Base-by-base conservation (phyloP, 345 rosid species). In the Luvunga scandens region DNA sequence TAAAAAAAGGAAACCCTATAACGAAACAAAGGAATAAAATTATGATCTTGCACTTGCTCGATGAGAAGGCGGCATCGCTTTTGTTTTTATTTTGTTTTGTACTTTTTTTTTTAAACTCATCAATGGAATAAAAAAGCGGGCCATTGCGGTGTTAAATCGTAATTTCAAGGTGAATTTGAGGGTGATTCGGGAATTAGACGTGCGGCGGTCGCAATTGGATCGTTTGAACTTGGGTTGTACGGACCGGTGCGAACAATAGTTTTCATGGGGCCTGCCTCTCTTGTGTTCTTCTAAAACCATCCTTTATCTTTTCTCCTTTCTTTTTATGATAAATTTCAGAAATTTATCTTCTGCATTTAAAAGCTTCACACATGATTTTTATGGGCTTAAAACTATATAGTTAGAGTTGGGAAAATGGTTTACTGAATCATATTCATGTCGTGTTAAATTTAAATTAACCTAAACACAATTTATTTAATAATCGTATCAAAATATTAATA, bases 381-480 rank as follows among this genome's bases (percentile, higher is more conserved):
- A 36, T 36, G 39, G 9, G 9, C 39, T 36, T 36, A 36, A 36
- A 36, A 36, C 39, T 1, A 36, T 36, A 7, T 36, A 36, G 39
- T 9, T 7, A 36, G 39, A 36, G 39, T 2, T 9, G 2, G 39
- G 0, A 36, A 1, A 36, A 7, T 36, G 39, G 2, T 1, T 36
- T 9, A 36, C 2, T 4, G 9, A 1, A 36, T 36, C 9, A 2
- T 36, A 36, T 36, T 36, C 9, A 0, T 34, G 0, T 0, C 8
- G 6, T 6, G 38, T 34, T 1, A 6, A 34, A 6, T 34, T 6
- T 34, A 34, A 34, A 8, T 34, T 0, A 34, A 34, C 0, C 8
- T 0, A 34, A 34, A 6, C 0, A 1, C 6, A 34, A 34, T 6
- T 0, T 0, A 34, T 34, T 34, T 34, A 0, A 36, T 36, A 7